Base-by-base conservation (phyloP, 2,329 filamentous ascomycete genomes). In the Mycosphaerella sp. region DNA sequence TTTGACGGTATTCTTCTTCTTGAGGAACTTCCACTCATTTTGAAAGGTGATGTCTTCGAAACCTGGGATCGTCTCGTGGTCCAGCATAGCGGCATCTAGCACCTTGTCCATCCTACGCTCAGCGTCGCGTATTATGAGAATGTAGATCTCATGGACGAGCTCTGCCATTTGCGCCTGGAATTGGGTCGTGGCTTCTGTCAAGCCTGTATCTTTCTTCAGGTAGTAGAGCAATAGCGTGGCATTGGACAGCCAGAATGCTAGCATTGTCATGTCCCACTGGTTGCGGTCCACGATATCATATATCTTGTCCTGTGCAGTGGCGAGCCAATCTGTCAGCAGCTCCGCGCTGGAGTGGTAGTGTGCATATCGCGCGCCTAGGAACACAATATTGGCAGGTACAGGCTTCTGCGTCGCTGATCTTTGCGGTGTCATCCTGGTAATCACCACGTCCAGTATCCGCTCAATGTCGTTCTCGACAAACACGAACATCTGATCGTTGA, bases 261-360 rank as follows among this genome's bases (percentile, higher is more conserved):
- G 75, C 59, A 98, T 95, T 0, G 93, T 98, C 93, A 98, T 98
- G 66, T 98, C 93, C 93, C 93, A 97, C 66, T 98, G 93, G 65
- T 91, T 84, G 55, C 81, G 81, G 70, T 97, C 93, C n/a, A 98
- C 89, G 27, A 96, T 89, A 53, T 89, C 85, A 66, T 97, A 97
- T 63, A 98, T 97, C 70, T 91, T 93, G 64, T 95, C 89, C 79
- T 95, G 95, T 34, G 93, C 89, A 32, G 86, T 85, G 21, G 87
- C 78, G 13, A 98, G 79, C 21, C 97, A 79, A 39, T 86, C 85
- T 14, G 82, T 84, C 8, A 98, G 74, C 8, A 98, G 77, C 56
- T 96, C 90, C 2, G 80, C 79, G 62, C 87, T 95, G 41, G 91
- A 86, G 70, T 98, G 91, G 63, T 98, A 98, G 66, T 97, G 89